Evolutionary conservation across 495 filamentous ascomycete genomes (phyloP), one percentile per base, ranked within the genome.

Genomic region (Polyplosphaeria fusca): DNA sequence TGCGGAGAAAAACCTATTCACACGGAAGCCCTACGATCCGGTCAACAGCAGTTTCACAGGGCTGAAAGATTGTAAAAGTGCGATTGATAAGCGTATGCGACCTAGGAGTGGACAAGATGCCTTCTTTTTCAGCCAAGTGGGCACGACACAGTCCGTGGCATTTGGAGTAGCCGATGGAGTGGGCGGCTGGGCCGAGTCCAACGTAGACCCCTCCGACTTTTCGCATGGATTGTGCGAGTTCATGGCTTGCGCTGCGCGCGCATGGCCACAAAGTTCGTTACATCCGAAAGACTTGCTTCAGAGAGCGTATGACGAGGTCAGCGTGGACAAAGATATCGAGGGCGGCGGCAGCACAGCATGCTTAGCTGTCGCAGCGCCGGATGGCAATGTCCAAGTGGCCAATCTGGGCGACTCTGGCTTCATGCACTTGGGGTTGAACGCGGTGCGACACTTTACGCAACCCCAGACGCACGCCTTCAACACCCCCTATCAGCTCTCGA

Each of bases 391-490:
- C 16, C 86, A 92, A 60, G 81, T 95, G 47, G 94, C 93, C 35
- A 98, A 98, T 68, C 76, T 98, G n/a, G 93, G 93, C 57, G 93
- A 98, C 72, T 96, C 91, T n/a, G 93, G 92, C 47, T 96, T 89
- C 68, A 81, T 96, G 20, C 83, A 95, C 43, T 71, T 97, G 49
- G 82, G 90, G 20, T 77, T 85, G 27, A 92, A 89, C 63, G 88
- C 86, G 12, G 86, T 97, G 16, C 86, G 91, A 63, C 79, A 87
- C 39, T 83, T 82, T 68, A 93, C 90, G 3, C 78, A 83, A 30
- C 86, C 89, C 20, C 93, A 98, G 70, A 97, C 89, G 0, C 94
- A 98, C 69, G 89, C 86, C 20, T 98, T 98, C 77, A 98, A 98
- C 72, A 96, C 92, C 0, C 93, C 93, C 2, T 97, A 86, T 71